Base-by-base conservation (phyloP, 768 basidiomycete genomes). In the Lentinula boryana region DNA sequence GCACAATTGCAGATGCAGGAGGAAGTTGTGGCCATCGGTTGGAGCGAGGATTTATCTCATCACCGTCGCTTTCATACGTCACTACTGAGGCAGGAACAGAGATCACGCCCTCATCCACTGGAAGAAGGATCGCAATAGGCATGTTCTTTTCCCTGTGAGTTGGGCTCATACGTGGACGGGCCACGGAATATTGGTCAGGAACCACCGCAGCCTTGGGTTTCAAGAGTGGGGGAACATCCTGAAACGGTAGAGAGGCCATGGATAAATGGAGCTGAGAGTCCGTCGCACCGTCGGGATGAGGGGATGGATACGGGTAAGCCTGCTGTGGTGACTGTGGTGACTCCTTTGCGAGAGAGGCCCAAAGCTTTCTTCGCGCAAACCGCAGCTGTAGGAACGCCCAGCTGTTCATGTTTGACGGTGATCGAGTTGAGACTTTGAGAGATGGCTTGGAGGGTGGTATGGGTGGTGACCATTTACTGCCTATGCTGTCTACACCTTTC, bases 401-500 rank as follows among this genome's bases (percentile, higher is more conserved):
- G 31, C 38, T 56, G 40, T 23, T 56, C 40, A 23, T 43, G 1
- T 56, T 41, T 31, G 53, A 40, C 21, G n/a, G 16, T 2, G n/a
- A 35, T 6, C 46, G 46, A 10, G 46, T 9, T 6, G 46, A 21
- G 5, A 3, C 8, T 48, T 48, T 48, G 46, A 3, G 15, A 10
- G 52, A 33, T 16, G 31, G 6, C 32, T 13, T 53, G 15, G 18
- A 21, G 21, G 46, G 21, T 4, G 36, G 36, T 38, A 6, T 36
- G 9, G 18, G n/a, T 8, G 36, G 2, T n/a, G 16, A 2, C 18
- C 13, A 15, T 36, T 40, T 35, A 21, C 18, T 54, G 35, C 40
- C 40, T n/a, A 40, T 0, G 31, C 40, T 43, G 18, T 43, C 40
- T 16, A 31, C 55, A 21, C 40, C 65, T 58, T 72, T 72, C 44